Percentiles rank a stretch among this genome's conserved stretches.
These are phyloP conservation scores for Cystobasidium ongulense DNA, from an alignment of 768 basidiomycete species.

Conservation along the genomic window DNA sequence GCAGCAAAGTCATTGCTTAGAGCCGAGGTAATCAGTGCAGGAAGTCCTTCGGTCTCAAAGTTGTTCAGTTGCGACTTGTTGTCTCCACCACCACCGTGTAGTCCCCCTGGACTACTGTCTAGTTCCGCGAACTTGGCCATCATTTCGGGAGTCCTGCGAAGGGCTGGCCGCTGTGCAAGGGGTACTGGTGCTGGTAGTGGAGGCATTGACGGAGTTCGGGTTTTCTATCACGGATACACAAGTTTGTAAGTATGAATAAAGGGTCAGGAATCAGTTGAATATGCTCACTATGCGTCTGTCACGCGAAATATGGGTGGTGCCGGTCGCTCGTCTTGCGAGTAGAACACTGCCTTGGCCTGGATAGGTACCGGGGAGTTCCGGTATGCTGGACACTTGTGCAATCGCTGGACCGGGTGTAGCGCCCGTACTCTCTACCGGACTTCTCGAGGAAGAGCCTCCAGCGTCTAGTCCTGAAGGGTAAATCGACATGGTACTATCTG, in stretches of 20 bases:
- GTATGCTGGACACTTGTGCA: not conserved
- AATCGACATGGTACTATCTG: not conserved
- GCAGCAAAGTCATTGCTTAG: not conserved
- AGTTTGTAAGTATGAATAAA: not conserved
- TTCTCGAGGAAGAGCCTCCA: not conserved
- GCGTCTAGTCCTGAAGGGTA: not conserved
- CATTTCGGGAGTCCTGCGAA: conserved; percentile 62
- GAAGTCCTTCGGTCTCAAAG: not conserved
- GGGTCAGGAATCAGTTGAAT: not conserved
- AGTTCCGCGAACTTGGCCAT: conserved; percentile 63
- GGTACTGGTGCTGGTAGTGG: conserved; percentile 41
- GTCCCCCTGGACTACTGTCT: conserved; percentile 39
- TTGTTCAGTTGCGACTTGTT: too few relatives aligned
- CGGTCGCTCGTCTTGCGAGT: conserved; percentile 34
- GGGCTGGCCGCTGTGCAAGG: conserved; percentile 62
- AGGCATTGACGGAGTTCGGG: not conserved
- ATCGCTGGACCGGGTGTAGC: not conserved
- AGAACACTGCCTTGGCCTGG: conserved; percentile 31
- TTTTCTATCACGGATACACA: not conserved
- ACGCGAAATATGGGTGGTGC: conserved; percentile 21
- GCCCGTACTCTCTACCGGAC: not conserved
- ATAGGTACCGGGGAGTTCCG: conserved; percentile 3
- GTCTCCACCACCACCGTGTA: too few relatives aligned
- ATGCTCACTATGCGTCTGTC: not conserved
- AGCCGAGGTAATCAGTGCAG: not conserved